Conservation (phyloP, 768 basidiomycete species). For the Lanmaoa rubissima region DNA sequence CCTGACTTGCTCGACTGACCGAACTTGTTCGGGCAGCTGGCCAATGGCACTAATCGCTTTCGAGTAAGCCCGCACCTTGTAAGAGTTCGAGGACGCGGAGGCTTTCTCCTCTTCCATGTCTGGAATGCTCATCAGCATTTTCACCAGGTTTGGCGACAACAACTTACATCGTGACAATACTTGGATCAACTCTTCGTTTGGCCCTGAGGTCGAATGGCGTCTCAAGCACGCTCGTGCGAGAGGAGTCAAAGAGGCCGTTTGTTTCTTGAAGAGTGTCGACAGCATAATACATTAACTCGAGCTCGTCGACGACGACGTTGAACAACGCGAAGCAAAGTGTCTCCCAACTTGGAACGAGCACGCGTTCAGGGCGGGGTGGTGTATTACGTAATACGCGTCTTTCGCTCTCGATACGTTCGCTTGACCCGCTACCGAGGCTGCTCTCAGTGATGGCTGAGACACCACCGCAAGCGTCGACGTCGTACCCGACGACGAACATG, state of each 20-base stretch:
- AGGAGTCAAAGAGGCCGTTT: not conserved
- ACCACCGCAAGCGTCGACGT: constrained; percentile 25
- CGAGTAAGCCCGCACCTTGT: constrained; percentile 50
- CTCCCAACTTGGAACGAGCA: not conserved
- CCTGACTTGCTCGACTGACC: constrained; percentile 40
- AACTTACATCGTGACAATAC: constrained; percentile 44
- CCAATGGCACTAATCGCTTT: constrained; percentile 46
- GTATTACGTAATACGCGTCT: constrained; percentile 30
- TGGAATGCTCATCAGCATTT: constrained; percentile 1
- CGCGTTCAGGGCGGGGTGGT: not conserved
- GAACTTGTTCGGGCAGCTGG: constrained; percentile 41
- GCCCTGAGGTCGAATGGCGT: constrained; percentile 22
- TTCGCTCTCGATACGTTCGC: not conserved
- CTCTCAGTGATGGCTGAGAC: constrained; percentile 28
- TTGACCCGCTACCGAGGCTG: not conserved
- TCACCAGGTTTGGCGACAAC: not conserved
- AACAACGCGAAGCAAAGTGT: not conserved
- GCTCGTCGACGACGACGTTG: not conserved
- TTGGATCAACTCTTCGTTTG: constrained; percentile 39
- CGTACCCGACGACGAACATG: constrained; percentile 36
- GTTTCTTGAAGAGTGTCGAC: constrained; percentile 12
- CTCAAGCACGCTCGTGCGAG: constrained; percentile 10
- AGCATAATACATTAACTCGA: constrained; percentile 15
- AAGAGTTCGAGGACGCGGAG: constrained; percentile 37
- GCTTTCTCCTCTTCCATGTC: constrained; percentile 46